A percentile compares a stretch with the other conserved stretches of the same genome.
phyloP scores from a whole-genome alignment of 257 asterid species.

The Jaltomata sinuosa region DNA sequence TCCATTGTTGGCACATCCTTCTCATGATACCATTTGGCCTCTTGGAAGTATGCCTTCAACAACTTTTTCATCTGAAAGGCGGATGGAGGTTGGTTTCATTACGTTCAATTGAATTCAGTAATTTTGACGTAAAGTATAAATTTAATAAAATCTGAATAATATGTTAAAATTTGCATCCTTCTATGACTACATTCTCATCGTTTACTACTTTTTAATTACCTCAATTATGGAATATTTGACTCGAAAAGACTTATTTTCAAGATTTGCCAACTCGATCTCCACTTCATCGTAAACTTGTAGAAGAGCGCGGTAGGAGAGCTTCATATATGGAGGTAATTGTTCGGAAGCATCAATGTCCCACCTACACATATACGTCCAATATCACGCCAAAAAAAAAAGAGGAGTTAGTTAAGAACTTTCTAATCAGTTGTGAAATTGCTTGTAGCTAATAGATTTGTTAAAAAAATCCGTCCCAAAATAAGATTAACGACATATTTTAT shows the following conservation, averaged over 20 bases:
- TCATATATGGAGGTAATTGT: constrained; percentile 16
- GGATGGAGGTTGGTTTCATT: not conserved
- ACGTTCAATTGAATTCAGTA: not conserved
- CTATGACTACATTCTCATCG: not conserved
- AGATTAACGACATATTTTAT: too few relatives aligned
- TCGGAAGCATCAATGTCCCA: constrained; percentile 9
- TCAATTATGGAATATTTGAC: constrained; percentile 8
- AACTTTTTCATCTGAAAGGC: constrained; percentile 18
- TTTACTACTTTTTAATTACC: not conserved
- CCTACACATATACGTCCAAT: not conserved
- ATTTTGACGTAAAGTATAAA: too few relatives aligned
- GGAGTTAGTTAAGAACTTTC: too few relatives aligned
- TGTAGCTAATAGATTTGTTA: too few relatives aligned
- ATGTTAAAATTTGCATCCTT: too few relatives aligned
- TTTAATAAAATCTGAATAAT: too few relatives aligned
- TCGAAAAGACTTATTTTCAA: not conserved
- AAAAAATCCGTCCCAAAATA: too few relatives aligned
- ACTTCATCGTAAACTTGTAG: constrained; percentile 6
- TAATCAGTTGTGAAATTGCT: too few relatives aligned
- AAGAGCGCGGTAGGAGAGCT: not conserved
- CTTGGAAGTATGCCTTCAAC: constrained; percentile 12
- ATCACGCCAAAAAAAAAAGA: not conserved
- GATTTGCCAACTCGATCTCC: constrained; percentile 1
- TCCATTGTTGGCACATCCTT: constrained; percentile 2
- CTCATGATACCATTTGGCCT: constrained; percentile 14